Conservation (phyloP, 148 eudicot genomes). For the Rheum nobile region DNA sequence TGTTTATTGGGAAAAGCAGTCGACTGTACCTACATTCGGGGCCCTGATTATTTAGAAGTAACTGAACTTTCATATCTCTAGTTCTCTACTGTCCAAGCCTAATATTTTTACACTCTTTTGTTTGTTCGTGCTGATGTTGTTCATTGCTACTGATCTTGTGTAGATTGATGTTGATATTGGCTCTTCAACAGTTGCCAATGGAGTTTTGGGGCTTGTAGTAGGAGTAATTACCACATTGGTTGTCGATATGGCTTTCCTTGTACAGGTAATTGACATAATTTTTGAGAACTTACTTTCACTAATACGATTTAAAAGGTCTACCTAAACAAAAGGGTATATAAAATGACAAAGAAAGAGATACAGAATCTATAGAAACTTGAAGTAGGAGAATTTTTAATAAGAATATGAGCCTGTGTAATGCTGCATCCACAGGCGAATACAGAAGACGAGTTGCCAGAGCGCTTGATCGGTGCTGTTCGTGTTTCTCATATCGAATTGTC, state of each 20-base stretch:
- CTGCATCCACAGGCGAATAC: conserved; percentile 61
- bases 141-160: conserved; percentile 11
- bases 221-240: conserved; percentile 94
- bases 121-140: conserved; percentile 1
- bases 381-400: too few relatives aligned
- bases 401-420: too few relatives aligned
- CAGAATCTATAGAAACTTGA: too few relatives aligned
- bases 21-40: conserved; percentile 94
- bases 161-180: conserved; percentile 98
- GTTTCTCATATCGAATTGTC: conserved; percentile 78
- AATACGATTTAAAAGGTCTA: too few relatives aligned
- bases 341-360: too few relatives aligned
- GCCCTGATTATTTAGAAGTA: conserved; percentile 91
- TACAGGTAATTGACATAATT: conserved; percentile 63
- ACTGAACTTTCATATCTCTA: too few relatives aligned
- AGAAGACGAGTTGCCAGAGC: conserved; percentile 80
- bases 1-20: conserved; percentile 90
- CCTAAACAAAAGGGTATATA: too few relatives aligned
- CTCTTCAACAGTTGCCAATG: conserved; percentile 98
- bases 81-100: too few relatives aligned
- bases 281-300: too few relatives aligned
- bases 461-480: conserved; percentile 80
- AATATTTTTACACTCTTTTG: too few relatives aligned
- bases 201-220: conserved; percentile 93
- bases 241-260: conserved; percentile 98